These are phyloP conservation scores for Wickerhamiella allomyrinae DNA, from an alignment of 805 yeast genomes.

Conservation along the genomic window DNA sequence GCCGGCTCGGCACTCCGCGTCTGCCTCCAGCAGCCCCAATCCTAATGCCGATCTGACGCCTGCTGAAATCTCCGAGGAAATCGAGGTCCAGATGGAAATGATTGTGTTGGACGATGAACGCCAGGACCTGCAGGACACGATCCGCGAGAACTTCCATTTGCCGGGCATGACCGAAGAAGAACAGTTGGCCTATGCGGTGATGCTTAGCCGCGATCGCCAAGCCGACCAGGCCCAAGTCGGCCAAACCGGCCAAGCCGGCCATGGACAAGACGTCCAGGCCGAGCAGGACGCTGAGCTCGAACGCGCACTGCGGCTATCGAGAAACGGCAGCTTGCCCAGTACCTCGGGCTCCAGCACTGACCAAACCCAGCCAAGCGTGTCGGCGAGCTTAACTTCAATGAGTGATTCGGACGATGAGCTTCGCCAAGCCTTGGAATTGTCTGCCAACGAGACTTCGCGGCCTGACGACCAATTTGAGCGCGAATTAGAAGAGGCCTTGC, in stretches of 20 bases:
- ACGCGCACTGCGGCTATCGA: conserved; percentile 15
- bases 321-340: background rate
- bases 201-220: conserved; percentile 18
- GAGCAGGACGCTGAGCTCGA: conserved; percentile 16
- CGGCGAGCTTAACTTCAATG: too few species aligned
- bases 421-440: conserved; percentile 1
- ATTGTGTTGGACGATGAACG: conserved; percentile 16
- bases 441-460: background rate
- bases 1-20: background rate
- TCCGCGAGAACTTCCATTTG: conserved; percentile 10
- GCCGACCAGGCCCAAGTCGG: background rate
- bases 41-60: background rate
- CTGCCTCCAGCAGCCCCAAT: background rate
- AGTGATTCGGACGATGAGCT: conserved; percentile 9
- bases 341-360: background rate
- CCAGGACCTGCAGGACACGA: conserved; percentile 7
- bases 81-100: conserved; percentile 16
- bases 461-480: background rate
- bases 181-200: conserved; percentile 22
- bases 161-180: conserved; percentile 21
- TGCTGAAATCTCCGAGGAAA: conserved; percentile 14
- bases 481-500: background rate
- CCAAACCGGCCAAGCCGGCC: background rate
- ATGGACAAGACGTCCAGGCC: conserved; percentile 3
- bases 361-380: background rate